Evolutionary conservation across 345 rosid genomes (phyloP).

Genomic region (Eucalyptus curtisii): DNA sequence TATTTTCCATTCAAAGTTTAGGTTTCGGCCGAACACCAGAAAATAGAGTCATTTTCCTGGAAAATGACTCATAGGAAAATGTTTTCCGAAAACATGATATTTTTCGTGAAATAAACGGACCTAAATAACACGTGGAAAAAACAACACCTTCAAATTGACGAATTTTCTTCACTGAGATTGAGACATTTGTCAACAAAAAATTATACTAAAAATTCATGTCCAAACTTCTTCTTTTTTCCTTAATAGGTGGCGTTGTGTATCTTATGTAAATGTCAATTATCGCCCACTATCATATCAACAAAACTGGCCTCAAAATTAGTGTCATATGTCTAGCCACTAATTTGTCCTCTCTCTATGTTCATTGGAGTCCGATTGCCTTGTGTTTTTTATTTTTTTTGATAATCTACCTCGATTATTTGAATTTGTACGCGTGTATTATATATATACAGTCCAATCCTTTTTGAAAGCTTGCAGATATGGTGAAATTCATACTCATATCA

Average conservation of each 20-base stretch:
- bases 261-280: not conserved
- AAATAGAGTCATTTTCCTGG: no score
- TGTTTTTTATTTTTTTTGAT: no score
- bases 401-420: not conserved
- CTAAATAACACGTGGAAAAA: not conserved
- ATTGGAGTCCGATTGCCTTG: not conserved
- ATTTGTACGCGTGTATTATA: no score
- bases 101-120: no score
- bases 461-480: not conserved
- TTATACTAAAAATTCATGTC: not conserved
- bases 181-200: not conserved
- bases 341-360: not conserved
- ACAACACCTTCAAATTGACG: not conserved
- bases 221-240: not conserved
- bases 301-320: not conserved
- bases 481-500: not conserved
- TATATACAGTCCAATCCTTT: not conserved
- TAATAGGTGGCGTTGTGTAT: not conserved
- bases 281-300: not conserved
- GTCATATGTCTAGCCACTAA: not conserved
- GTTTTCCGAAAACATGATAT: no score
- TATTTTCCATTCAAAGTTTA: no score
- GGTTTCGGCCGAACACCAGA: no score
- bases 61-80: no score
- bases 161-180: conserved; percentile 41